A percentile compares a stretch with the other conserved stretches of the same genome.
These are phyloP conservation scores for Hyaloperonospora brassicae DNA, from an alignment of 352 stramenopile genomes.

Conservation along the genomic window DNA sequence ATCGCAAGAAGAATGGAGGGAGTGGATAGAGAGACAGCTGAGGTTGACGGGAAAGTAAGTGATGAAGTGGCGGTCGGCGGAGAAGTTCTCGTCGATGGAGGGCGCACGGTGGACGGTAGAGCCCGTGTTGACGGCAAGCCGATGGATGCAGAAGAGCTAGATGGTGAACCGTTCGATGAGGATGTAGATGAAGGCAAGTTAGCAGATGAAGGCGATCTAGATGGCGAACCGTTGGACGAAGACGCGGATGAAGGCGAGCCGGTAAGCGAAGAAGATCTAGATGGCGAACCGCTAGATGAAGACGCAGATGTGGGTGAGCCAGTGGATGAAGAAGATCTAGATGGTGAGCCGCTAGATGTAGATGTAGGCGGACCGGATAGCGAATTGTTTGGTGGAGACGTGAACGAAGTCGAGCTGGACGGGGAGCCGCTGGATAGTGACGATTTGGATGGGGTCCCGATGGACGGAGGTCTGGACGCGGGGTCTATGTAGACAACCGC, in stretches of 20 bases:
- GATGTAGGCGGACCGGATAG: constrained; percentile 31
- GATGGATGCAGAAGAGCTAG: constrained; percentile 11
- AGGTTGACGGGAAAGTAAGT: constrained; percentile 28
- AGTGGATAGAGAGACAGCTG: constrained; percentile 4
- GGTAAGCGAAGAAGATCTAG: constrained; percentile 10
- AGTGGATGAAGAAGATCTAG: constrained; percentile 8
- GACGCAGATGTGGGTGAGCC: neutral
- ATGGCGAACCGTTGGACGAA: constrained; percentile 33
- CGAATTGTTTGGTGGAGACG: constrained; percentile 30
- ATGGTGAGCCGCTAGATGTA: constrained; percentile 36
- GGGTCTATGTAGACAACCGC: constrained; percentile 15
- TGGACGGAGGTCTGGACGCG: constrained; percentile 45
- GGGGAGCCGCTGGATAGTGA: constrained; percentile 33
- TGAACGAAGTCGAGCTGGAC: constrained; percentile 29
- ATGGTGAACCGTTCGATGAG: constrained; percentile 33
- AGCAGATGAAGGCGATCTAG: constrained; percentile 8
- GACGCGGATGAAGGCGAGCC: constrained; percentile 31
- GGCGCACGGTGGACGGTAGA: constrained; percentile 10
- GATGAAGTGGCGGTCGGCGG: constrained; percentile 43
- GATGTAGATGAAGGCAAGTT: constrained; percentile 34
- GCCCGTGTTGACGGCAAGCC: constrained; percentile 32
- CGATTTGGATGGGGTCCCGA: constrained; percentile 33
- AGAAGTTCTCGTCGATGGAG: constrained; percentile 19
- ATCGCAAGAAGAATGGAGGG: constrained; percentile 3
- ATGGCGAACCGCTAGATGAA: neutral